Evolutionary conservation across 2,329 filamentous ascomycete genomes (phyloP), one percentile per base, ranked within the genome.

Genomic region (Beauveria scarabaeidicola): DNA sequence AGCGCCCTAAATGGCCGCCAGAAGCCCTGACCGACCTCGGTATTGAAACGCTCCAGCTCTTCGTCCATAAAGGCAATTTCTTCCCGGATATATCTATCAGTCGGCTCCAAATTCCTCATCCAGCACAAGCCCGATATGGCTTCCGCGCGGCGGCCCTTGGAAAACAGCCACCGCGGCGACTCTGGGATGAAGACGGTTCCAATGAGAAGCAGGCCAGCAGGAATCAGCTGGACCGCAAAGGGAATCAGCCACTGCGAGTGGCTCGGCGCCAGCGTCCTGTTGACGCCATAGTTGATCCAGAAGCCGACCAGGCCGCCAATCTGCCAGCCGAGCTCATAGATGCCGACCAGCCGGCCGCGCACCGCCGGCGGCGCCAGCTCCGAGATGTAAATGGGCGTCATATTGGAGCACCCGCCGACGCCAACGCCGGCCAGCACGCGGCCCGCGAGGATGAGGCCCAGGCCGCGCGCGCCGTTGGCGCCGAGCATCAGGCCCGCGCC

Each of bases 401-500:
- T 80, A 67, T 86, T 84, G 44, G 82, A 85, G 46, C 78, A 80
- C 59, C 81, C 82, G 55, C 85, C 85, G 59, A 88, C 80, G 54
- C 84, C 84, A 50, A 88, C 66, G 60, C 85, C 85, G 3, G 83
- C 83, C 10, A 88, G 77, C 29, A 86, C 84, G 40, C 85, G 78
- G 8, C 85, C 84, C 36, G 74, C 83, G 60, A 86, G 79, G 61
- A 88, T 81, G 61, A 82, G 73, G 4, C 83, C 86, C n/a, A 91
- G 76, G 29, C 86, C 86, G 32, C 83, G 78, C 3, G 79, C 73
- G 10, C 76, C 77, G 65, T 79, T 85, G 51, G 82, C 85, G 51
- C 84, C 88, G 25, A 91, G 74, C 85, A 90, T 91, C 64, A 91
- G 69, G 57, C 86, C 87, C 47, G 87, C 84, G 62, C 89, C 89